Conservation (phyloP, 1,284 basidiomycete genomes). For the Microbotryomycetes sp. region DNA sequence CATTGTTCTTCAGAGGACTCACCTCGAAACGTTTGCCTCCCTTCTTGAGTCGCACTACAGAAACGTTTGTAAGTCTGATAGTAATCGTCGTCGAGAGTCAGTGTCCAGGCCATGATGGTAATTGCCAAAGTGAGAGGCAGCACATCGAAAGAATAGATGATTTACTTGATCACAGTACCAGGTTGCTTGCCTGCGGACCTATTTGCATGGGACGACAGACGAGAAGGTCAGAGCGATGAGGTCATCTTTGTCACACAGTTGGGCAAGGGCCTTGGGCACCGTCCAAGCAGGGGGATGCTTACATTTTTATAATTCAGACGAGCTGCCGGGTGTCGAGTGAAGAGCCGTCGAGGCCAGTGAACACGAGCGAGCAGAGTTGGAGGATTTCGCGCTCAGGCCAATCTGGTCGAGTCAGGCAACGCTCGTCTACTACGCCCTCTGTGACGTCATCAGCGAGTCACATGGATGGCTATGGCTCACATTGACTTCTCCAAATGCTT, state of each 20-base stretch:
- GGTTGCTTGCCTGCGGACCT: constrained; percentile 58
- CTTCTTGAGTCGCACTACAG: constrained; percentile 90
- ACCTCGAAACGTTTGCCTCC: constrained; percentile 97
- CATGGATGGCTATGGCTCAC: no score
- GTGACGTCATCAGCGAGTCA: no score
- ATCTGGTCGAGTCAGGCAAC: no score
- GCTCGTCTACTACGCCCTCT: no score
- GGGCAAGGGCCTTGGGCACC: no score
- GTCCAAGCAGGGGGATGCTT: no score
- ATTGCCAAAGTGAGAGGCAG: constrained; percentile 15
- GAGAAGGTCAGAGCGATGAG: neutral
- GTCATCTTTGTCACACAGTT: neutral
- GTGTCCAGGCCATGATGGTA: constrained; percentile 12
- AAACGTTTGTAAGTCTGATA: constrained; percentile 84
- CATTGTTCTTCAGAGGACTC: constrained; percentile 32
- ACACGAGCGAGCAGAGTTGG: no score
- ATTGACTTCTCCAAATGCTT: no score
- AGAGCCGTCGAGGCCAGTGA: no score
- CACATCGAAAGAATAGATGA: neutral
- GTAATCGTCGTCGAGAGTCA: constrained; percentile 15
- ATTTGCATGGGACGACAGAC: neutral
- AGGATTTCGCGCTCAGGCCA: no score
- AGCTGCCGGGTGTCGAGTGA: no score
- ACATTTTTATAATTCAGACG: no score
- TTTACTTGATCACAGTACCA: constrained; percentile 76